Evolutionary conservation across 768 basidiomycete genomes (phyloP), one percentile per base, ranked within the genome.

Genomic region (Macrolepiota albuminosa): DNA sequence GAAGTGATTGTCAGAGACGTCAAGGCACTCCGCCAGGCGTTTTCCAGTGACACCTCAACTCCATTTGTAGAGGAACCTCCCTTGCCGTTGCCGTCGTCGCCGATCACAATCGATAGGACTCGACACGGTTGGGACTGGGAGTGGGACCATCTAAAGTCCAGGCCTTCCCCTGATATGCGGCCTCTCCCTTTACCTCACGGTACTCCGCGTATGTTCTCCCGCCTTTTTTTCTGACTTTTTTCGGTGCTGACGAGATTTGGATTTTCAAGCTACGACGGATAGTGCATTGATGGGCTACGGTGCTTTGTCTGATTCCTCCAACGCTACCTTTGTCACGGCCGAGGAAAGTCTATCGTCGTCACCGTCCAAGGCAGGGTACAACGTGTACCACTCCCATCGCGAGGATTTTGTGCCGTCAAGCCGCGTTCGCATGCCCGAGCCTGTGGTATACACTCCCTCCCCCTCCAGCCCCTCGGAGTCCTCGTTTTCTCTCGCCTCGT

Each of bases 1-100:
- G 68, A 74, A n/a, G 65, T 72, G 33, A 72, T 88, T 31, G 79
- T 81, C 2, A 61, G 66, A 6, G 77, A 76, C 18, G 63, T 89
- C 54, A 77, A 79, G 65, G 70, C 68, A 42, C 65, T 85, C 31
- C 76, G 81, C 54, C 76, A 71, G 45, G 72, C 66, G n/a, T 71
- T 67, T n/a, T 14, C 46, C 4, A 24, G 29, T 18, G 56, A 58
- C 33, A 31, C 45, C 10, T 24, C 48, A 2, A 26, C 26, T 42
- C n/a, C 11, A 4, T 1, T 9, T 26, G 46, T 36, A 2, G 34
- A 29, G 1, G 57, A 79, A 76, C 2, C 13, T 18, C 11, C 40
- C 10, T 18, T 24, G 36, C 36, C 24, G 1, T 21, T 58, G 48
- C 43, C 52, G 11, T 47, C 52, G 11, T 58, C 60, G 13, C 61